Base-by-base conservation (phyloP, 805 yeast genomes). In the Ogataea ramenticola region DNA sequence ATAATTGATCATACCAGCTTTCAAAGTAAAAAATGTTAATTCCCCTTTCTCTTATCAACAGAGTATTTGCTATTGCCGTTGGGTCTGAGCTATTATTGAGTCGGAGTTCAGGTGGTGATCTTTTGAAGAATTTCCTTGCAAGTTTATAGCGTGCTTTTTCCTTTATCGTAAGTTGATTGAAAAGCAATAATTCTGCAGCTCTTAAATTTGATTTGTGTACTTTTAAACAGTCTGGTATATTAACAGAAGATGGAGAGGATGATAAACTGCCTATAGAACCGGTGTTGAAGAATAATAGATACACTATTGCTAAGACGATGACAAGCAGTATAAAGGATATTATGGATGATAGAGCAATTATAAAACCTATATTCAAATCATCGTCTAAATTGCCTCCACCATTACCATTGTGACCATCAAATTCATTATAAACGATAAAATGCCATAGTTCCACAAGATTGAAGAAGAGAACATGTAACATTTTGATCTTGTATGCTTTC, bases 21-120 rank as follows among this genome's bases (percentile, higher is more conserved):
- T 54, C 58, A 41, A 65, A 64, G 39, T 57, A 56, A 46, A 62
- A 65, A 11, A 60, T 49, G 31, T 48, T 49, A 27, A 65, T 62
- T 9, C 70, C 70, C 31, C 70, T 44, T 43, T 65, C 68, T 39
- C 67, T 49, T 7, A 64, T 61, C 38, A 59, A 47, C 33, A 65
- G 44, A 40, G 43, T 51, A 54, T 4, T 58, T 54, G 14, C 63
- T 52, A 43, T 61, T 58, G 11, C 59, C 50, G 41, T 60, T 54
- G 43, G 43, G 20, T 45, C 43, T 33, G 46, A 43, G 4, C 56
- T 49, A 40, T 50, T 55, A 43, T 46, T 58, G 39, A 56, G 55
- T 29, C 47, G 49, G 27, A 63, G 52, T 6, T 42, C 31, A 3
- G 67, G 65, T 17, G 55, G 54, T 37, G 58, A 42, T 3, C 27